Conservation (phyloP, 192 early-diverging fungal genomes). For the Anaeromyces robustus region DNA sequence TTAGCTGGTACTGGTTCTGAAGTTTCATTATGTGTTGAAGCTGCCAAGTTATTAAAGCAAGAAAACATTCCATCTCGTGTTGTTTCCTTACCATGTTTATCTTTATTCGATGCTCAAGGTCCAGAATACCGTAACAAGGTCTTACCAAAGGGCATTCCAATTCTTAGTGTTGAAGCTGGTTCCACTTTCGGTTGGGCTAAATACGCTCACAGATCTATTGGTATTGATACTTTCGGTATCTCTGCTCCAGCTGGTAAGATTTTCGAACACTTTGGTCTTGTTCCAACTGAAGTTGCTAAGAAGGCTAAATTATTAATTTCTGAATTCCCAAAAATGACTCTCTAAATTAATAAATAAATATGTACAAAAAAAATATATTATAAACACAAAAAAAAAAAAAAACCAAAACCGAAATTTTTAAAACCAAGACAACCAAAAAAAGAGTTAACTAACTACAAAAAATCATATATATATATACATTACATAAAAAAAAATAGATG, state of each 20-base stretch:
- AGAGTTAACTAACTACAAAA: no score
- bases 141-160: conserved; percentile 61
- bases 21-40: conserved; percentile 68
- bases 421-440: no score
- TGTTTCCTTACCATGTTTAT: conserved; percentile 86
- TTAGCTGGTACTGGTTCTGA: conserved; percentile 86
- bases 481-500: no score
- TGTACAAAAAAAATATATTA: no score
- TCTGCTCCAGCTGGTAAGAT: conserved; percentile 63
- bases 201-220: conserved; percentile 75
- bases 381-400: no score
- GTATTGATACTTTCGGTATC: conserved; percentile 78
- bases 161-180: conserved; percentile 79
- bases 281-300: conserved; percentile 47
- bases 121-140: conserved; percentile 66
- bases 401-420: no score
- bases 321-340: no score
- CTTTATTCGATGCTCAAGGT: conserved; percentile 72
- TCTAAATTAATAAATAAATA: no score
- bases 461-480: no score
- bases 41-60: conserved; percentile 54
- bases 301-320: conserved; percentile 36
- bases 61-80: conserved; percentile 42
- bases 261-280: conserved; percentile 78
- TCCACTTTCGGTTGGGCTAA: conserved; percentile 79